A percentile compares a stretch with the other conserved stretches of the same genome.
Conservation (phyloP, 2,329 filamentous ascomycete species). For the Calonectria pteridis region DNA sequence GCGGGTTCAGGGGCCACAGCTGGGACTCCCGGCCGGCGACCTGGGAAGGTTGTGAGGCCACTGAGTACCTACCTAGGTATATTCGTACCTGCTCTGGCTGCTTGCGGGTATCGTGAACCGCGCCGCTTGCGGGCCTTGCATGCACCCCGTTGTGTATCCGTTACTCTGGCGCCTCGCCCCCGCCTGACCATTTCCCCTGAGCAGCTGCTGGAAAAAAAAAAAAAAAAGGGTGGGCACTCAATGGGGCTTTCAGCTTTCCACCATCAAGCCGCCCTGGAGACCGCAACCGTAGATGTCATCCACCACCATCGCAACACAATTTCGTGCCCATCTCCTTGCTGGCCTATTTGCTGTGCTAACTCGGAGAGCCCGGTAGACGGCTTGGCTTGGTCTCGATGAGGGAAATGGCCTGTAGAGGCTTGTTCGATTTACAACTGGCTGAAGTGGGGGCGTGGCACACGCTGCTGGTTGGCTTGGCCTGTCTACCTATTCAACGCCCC, state of each 20-base stretch:
- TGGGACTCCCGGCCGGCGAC: background rate
- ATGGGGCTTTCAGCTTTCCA: slow-evolving; percentile 21
- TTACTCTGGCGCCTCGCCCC: slow-evolving; percentile 20
- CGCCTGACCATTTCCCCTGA: slow-evolving; percentile 17
- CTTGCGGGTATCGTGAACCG: slow-evolving; percentile 19
- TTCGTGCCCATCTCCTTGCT: background rate
- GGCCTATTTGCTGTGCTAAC: background rate
- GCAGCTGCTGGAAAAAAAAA: slow-evolving; percentile 8
- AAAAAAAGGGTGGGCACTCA: slow-evolving; percentile 7
- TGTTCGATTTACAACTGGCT: background rate
- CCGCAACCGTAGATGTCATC: background rate
- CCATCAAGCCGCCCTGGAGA: background rate
- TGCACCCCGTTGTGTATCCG: slow-evolving; percentile 25
- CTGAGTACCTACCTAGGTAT: background rate
- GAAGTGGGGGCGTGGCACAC: slow-evolving; percentile 2
- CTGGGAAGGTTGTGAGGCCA: background rate
- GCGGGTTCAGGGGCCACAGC: slow-evolving; percentile 10
- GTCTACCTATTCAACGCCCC: background rate
- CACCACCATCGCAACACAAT: background rate
- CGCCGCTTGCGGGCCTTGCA: slow-evolving; percentile 14
- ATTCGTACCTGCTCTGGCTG: background rate
- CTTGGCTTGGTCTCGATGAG: background rate
- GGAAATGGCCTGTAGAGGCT: background rate
- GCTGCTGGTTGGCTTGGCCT: background rate
- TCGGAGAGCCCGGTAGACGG: background rate